Percentiles rank a stretch among this genome's conserved stretches.
Conservation (phyloP, 768 basidiomycete species). For the Leccinum fibrillosum region DNA sequence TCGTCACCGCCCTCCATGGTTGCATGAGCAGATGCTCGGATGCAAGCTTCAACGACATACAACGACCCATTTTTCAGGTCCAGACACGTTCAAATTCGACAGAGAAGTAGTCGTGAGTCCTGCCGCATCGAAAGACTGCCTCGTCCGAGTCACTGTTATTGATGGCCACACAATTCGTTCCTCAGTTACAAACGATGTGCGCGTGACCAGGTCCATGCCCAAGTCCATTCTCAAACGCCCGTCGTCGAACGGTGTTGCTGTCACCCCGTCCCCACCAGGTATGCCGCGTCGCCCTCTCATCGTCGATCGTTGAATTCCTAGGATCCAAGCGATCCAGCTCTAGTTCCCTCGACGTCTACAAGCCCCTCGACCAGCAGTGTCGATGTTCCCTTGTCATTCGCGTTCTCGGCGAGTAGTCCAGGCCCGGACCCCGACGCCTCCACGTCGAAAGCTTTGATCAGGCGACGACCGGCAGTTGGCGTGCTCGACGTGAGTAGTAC, state of each 20-base stretch:
- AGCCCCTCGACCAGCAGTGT: neutral
- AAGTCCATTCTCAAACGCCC: slow-evolving; percentile 1
- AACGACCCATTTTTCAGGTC: neutral
- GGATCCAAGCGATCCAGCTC: neutral
- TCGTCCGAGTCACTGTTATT: neutral
- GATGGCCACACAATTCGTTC: neutral
- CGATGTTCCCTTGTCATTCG: neutral
- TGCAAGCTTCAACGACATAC: neutral
- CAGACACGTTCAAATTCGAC: neutral
- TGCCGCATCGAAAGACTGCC: neutral
- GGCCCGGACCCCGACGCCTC: neutral
- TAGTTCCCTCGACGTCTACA: neutral
- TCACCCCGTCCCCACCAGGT: slow-evolving; percentile 4
- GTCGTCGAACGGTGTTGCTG: neutral
- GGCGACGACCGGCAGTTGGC: neutral
- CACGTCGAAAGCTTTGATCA: neutral
- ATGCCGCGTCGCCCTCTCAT: neutral
- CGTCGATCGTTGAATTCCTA: neutral
- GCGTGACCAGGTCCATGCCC: neutral
- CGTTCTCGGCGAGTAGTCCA: neutral
- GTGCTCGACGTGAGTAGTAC: neutral
- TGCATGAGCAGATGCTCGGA: slow-evolving; percentile 1
- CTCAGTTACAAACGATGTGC: neutral
- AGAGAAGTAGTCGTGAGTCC: neutral
- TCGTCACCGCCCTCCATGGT: neutral